Percentiles rank a stretch among this genome's conserved stretches.
Evolutionary conservation across 1,139 yeast genomes (phyloP).

Genomic region (Scheffersomyces segobiensis): DNA sequence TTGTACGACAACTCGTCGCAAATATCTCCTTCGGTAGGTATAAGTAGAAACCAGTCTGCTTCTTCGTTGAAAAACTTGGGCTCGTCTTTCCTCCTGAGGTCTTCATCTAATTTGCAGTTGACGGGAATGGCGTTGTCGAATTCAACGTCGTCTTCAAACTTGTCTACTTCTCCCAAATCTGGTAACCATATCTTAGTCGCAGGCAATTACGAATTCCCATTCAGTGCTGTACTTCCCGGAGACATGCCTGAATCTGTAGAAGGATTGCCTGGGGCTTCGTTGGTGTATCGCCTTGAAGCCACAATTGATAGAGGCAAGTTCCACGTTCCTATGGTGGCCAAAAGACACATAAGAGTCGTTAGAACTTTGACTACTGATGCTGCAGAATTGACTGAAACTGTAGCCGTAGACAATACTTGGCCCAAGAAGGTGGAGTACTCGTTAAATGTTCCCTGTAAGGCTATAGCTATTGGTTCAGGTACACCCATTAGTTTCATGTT

Average conservation of each 20-base stretch:
- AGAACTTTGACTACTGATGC: conserved; percentile 88
- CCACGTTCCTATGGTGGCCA: conserved; percentile 61
- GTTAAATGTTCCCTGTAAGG: conserved; percentile 82
- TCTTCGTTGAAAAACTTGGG: conserved; percentile 37
- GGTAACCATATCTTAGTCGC: conserved; percentile 41
- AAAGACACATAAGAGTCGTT: conserved; percentile 77
- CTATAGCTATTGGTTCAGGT: conserved; percentile 85
- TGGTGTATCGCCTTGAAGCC: conserved; percentile 79
- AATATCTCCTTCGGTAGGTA: conserved; percentile 2
- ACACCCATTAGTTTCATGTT: conserved; percentile 69
- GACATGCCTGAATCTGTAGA: conserved; percentile 84
- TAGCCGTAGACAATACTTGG: conserved; percentile 96
- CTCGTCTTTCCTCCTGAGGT: conserved; percentile 30
- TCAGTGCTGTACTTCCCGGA: conserved; percentile 83
- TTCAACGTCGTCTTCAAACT: conserved; percentile 8
- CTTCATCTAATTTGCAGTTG: conserved; percentile 27
- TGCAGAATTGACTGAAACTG: conserved; percentile 85
- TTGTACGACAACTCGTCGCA: conserved; percentile 26
- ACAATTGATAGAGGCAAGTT: conserved; percentile 82
- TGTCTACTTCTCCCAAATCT: conserved; percentile 19
- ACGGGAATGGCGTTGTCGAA: conserved; percentile 12
- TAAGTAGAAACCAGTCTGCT: conserved; percentile 27
- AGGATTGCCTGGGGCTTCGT: conserved; percentile 82
- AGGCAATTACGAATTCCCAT: conserved; percentile 93
- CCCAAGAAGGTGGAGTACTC: conserved; percentile 91